Conservation (phyloP, 2,329 filamentous ascomycete species). For the Pseudocercospora eumusae region DNA sequence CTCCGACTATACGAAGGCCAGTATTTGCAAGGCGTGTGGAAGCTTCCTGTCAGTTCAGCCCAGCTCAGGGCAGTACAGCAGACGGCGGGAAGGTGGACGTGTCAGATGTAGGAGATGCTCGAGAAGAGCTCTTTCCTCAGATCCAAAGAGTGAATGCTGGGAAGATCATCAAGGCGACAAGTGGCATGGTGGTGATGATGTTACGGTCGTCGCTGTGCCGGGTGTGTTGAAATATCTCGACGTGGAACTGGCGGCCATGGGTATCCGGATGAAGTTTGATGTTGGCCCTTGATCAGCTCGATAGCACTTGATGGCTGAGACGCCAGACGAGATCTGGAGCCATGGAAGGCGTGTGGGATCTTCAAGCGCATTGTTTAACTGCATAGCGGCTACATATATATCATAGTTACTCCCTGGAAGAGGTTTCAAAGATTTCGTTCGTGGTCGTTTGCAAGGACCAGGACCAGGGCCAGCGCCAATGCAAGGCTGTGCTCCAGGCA, state of each 20-base stretch:
- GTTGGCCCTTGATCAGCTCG: slow-evolving; percentile 56
- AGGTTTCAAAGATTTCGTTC: neutral
- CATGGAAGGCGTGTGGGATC: neutral
- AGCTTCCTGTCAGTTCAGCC: slow-evolving; percentile 88
- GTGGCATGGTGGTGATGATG: slow-evolving; percentile 86
- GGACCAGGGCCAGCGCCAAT: neutral
- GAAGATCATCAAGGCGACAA: slow-evolving; percentile 83
- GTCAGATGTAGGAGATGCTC: slow-evolving; percentile 43
- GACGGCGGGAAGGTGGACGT: slow-evolving; percentile 34
- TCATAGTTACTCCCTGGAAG: too few species aligned
- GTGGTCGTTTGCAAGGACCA: neutral
- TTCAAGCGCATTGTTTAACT: neutral
- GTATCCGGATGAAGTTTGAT: slow-evolving; percentile 89
- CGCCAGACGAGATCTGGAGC: neutral
- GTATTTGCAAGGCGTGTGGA: slow-evolving; percentile 86
- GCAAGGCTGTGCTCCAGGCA: neutral
- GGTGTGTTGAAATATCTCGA: slow-evolving; percentile 91
- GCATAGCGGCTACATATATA: neutral
- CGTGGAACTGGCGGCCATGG: slow-evolving; percentile 95
- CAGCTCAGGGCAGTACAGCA: slow-evolving; percentile 56
- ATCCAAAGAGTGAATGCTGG: slow-evolving; percentile 65
- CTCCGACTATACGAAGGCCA: slow-evolving; percentile 85
- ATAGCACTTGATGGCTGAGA: neutral
- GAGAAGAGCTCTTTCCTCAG: slow-evolving; percentile 34
- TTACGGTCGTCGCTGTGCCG: slow-evolving; percentile 87